Evolutionary conservation across 2,329 filamentous ascomycete genomes (phyloP).

Genomic region (Verticillium zaregamsianum): DNA sequence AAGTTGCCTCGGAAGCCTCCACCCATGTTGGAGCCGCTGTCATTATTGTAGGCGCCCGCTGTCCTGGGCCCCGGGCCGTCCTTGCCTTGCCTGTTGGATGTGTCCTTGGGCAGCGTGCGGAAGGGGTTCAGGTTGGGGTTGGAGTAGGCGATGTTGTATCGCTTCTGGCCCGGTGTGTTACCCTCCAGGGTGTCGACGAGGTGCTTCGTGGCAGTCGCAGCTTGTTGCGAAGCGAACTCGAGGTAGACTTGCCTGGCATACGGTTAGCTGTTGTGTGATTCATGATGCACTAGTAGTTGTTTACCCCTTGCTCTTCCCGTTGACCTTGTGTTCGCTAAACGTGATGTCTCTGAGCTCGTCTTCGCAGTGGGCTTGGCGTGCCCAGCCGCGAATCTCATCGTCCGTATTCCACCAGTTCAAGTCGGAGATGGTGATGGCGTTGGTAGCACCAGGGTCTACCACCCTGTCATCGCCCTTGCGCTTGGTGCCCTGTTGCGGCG

Average conservation of each 20-base stretch:
- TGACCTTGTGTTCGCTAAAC: slow-evolving; percentile 98
- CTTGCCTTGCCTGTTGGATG: slow-evolving; percentile 65
- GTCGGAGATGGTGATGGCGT: slow-evolving; percentile 81
- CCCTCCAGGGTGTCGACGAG: slow-evolving; percentile 66
- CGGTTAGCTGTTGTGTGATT: not conserved
- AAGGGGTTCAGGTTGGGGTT: slow-evolving; percentile 80
- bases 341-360: slow-evolving; percentile 86
- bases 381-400: slow-evolving; percentile 88
- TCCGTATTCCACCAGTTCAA: slow-evolving; percentile 97
- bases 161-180: slow-evolving; percentile 57
- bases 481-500: slow-evolving; percentile 52
- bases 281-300: slow-evolving; percentile 30
- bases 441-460: slow-evolving; percentile 56
- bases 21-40: slow-evolving; percentile 41
- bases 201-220: slow-evolving; percentile 80
- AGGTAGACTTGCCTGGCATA: slow-evolving; percentile 67
- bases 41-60: slow-evolving; percentile 45
- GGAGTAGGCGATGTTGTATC: slow-evolving; percentile 70
- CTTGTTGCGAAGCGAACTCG: slow-evolving; percentile 78
- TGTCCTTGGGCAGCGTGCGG: slow-evolving; percentile 85
- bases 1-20: slow-evolving; percentile 46
- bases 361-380: slow-evolving; percentile 74
- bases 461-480: slow-evolving; percentile 57
- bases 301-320: slow-evolving; percentile 97
- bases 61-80: slow-evolving; percentile 53